Percentiles rank a stretch among this genome's conserved stretches.
These are phyloP conservation scores for Ceratobasidium sp. DNA, from an alignment of 1,284 basidiomycete species.

Conservation along the genomic window DNA sequence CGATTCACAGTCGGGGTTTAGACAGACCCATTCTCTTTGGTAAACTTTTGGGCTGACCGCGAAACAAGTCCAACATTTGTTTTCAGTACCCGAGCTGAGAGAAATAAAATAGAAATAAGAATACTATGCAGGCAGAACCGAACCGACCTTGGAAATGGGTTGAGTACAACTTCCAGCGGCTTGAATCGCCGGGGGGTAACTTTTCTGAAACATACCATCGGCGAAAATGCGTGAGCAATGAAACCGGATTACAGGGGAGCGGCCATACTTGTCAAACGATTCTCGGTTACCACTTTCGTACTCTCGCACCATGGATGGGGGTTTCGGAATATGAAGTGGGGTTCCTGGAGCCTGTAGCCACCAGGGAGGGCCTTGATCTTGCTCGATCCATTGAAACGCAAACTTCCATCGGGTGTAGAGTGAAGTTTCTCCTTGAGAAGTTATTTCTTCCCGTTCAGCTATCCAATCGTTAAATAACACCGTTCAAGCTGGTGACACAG, in stretches of 20 bases:
- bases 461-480: not conserved
- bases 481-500: not conserved
- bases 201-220: not conserved
- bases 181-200: not conserved
- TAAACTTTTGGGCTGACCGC: slow-evolving; percentile 37
- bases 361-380: slow-evolving; percentile 37
- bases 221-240: not conserved
- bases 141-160: slow-evolving; percentile 23
- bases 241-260: not conserved
- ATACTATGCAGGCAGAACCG: not conserved
- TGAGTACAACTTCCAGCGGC: not conserved
- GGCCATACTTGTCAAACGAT: slow-evolving; percentile 11
- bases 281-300: not conserved
- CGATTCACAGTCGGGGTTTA: slow-evolving; percentile 35
- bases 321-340: not conserved
- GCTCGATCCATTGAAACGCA: slow-evolving; percentile 41
- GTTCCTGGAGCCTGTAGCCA: slow-evolving; percentile 19
- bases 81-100: not conserved
- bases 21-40: slow-evolving; percentile 5
- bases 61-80: not conserved
- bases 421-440: slow-evolving; percentile 1
- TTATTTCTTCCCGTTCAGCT: slow-evolving; percentile 40
- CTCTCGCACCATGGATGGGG: not conserved
- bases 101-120: not conserved
- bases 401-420: slow-evolving; percentile 41